A percentile compares a stretch with the other conserved stretches of the same genome.
These are phyloP conservation scores for Mortierella alpina DNA, from an alignment of 192 early-diverging fungal genomes.

Conservation along the genomic window DNA sequence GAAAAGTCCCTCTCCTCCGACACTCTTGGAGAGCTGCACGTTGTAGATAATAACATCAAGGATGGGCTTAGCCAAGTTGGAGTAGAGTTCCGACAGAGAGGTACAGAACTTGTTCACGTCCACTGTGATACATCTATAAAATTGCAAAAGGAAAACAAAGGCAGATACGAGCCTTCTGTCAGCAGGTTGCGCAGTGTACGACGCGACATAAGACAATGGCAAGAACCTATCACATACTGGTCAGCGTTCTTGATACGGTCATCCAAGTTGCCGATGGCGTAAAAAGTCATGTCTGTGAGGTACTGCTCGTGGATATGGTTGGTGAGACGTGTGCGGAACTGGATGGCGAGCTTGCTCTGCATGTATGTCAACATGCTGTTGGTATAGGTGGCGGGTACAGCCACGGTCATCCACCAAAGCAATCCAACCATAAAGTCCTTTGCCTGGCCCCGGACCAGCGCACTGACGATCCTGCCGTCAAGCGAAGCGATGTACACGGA, in stretches of 20 bases:
- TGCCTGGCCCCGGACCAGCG: constrained; percentile 79
- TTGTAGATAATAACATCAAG: constrained; percentile 96
- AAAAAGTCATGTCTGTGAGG: constrained; percentile 91
- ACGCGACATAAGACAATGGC: background rate
- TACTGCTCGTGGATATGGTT: constrained; percentile 89
- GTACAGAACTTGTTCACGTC: constrained; percentile 94
- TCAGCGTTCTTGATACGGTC: constrained; percentile 92
- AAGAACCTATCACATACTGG: constrained; percentile 64
- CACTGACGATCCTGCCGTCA: constrained; percentile 86
- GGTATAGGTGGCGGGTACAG: constrained; percentile 95
- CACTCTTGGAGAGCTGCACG: constrained; percentile 83
- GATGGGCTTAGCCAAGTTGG: constrained; percentile 94
- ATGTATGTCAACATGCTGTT: constrained; percentile 89
- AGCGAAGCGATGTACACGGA: constrained; percentile 92
- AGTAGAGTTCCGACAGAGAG: constrained; percentile 89
- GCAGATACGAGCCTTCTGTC: too few species aligned
- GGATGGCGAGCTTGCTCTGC: constrained; percentile 80
- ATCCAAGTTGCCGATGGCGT: constrained; percentile 93
- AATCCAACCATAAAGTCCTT: constrained; percentile 88
- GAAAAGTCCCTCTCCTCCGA: constrained; percentile 89
- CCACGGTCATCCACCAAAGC: constrained; percentile 92
- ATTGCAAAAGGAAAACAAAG: background rate
- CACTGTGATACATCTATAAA: constrained; percentile 74
- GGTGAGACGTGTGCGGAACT: constrained; percentile 89
- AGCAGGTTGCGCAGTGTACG: background rate